Conservation (phyloP, 1,139 yeast species). For the Geotrichum fermentans region DNA sequence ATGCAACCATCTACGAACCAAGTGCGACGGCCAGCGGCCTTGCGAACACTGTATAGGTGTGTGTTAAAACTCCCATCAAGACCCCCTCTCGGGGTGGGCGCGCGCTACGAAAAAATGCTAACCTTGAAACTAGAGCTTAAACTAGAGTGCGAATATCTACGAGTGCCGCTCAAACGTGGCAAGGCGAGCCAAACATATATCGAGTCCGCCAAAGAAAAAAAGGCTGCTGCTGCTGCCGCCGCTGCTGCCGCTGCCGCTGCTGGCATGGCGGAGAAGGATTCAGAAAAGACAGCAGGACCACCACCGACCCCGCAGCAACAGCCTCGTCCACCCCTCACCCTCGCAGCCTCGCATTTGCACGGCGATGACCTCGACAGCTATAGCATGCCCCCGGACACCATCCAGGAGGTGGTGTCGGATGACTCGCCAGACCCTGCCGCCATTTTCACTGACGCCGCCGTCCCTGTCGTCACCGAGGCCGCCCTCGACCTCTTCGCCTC, state of each 20-base stretch:
- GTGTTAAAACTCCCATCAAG: no score
- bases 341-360: not conserved
- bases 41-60: constrained; percentile 22
- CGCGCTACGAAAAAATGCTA: not conserved
- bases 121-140: constrained; percentile 5
- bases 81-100: no score
- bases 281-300: not conserved
- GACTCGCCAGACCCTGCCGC: not conserved
- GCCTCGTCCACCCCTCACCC: not conserved
- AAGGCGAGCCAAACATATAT: constrained; percentile 36
- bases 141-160: constrained; percentile 23
- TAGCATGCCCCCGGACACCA: not conserved
- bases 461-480: not conserved
- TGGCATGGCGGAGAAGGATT: no score
- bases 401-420: not conserved
- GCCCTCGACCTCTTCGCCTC: not conserved
- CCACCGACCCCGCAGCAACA: not conserved
- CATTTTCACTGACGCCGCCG: not conserved
- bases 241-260: constrained; percentile 16
- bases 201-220: constrained; percentile 23
- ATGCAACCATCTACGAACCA: constrained; percentile 23
- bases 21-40: constrained; percentile 24
- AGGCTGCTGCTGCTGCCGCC: constrained; percentile 18
- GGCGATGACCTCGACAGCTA: not conserved
- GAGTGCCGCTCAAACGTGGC: constrained; percentile 42